Evolutionary conservation across 306 rosid genomes (phyloP).

Genomic region (Benincasa hispida): DNA sequence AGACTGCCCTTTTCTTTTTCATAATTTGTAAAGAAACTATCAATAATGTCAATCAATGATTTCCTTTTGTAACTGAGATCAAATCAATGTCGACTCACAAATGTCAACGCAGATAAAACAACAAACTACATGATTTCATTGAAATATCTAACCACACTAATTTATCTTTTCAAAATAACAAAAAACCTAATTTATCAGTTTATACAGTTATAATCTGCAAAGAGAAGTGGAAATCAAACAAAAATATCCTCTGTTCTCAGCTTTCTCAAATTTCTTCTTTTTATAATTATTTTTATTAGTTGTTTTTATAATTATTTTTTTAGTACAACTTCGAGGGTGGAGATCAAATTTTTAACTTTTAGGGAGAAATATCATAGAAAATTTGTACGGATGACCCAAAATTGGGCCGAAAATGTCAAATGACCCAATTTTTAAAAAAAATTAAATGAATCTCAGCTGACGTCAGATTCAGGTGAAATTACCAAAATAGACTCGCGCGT

Average conservation of each 20-base stretch:
- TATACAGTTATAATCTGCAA: neutral
- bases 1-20: neutral
- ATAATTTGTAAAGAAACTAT: neutral
- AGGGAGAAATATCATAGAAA: too few relatives aligned
- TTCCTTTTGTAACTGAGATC: neutral
- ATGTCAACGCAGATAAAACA: neutral
- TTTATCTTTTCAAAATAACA: too few relatives aligned
- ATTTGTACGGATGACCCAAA: too few relatives aligned
- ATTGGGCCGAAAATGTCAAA: too few relatives aligned
- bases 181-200: neutral
- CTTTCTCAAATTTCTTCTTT: slow-evolving; percentile 61
- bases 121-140: neutral
- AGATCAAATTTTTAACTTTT: too few relatives aligned
- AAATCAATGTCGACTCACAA: neutral
- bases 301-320: too few relatives aligned
- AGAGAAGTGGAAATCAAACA: neutral
- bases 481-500: too few relatives aligned
- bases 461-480: too few relatives aligned
- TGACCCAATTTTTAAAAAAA: too few relatives aligned
- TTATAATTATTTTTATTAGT: too few relatives aligned
- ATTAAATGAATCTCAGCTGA: too few relatives aligned
- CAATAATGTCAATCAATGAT: neutral
- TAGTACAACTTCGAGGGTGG: too few relatives aligned
- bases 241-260: neutral
- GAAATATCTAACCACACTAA: neutral